Evolutionary conservation across 2,329 filamentous ascomycete species (phyloP).

Genomic region (Keithomyces neogunnii): DNA sequence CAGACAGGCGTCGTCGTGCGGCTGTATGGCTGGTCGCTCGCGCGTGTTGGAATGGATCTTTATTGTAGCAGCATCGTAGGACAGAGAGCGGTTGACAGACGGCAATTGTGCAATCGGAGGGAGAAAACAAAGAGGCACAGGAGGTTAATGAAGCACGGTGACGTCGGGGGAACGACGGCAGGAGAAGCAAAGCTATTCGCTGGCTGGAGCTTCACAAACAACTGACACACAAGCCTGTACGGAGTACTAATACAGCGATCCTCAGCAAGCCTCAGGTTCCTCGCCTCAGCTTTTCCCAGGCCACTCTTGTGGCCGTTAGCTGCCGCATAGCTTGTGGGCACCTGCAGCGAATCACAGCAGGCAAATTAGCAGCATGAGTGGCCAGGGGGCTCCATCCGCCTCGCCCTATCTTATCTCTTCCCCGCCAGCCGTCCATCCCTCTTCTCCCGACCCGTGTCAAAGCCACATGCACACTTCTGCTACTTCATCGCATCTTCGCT

Average conservation of each 20-base stretch:
- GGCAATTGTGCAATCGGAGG: neutral
- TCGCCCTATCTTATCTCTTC: neutral
- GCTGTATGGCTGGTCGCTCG: constrained; percentile 8
- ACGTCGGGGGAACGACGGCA: constrained; percentile 5
- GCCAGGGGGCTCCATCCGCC: neutral
- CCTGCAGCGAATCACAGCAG: constrained; percentile 6
- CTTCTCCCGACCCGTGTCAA: no score
- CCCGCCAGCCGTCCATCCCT: no score
- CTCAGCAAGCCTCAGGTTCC: no score
- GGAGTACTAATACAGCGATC: no score
- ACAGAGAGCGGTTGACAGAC: neutral
- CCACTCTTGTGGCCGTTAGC: neutral
- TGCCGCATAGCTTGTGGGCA: neutral
- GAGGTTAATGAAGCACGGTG: constrained; percentile 3
- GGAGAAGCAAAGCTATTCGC: neutral
- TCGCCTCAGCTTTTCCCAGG: no score
- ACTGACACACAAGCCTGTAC: no score
- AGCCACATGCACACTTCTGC: no score
- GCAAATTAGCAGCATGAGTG: constrained; percentile 3
- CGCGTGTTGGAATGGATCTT: constrained; percentile 6
- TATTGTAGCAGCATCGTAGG: constrained; percentile 10
- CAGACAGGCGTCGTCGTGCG: constrained; percentile 19
- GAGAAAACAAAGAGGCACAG: neutral
- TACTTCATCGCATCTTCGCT: no score
- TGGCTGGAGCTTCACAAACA: no score